Base-by-base conservation (phyloP, 2,329 filamentous ascomycete species). In the Penicillium sumatraense region DNA sequence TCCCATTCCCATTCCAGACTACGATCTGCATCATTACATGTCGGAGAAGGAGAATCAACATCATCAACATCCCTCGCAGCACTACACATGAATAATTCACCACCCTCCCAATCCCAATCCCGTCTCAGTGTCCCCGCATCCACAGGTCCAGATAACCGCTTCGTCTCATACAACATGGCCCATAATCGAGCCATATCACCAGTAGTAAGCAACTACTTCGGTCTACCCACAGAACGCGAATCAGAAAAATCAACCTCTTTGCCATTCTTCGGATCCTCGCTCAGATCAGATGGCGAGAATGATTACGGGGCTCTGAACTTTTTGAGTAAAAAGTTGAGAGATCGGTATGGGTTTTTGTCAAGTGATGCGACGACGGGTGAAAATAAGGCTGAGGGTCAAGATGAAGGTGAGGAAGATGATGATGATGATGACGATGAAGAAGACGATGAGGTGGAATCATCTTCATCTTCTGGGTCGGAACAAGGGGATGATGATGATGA, bases 271-370 rank as follows among this genome's bases (percentile, higher is more conserved):
- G 63, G 67, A 11, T 55, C 53, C 44, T 52, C 56, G 45, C 29
- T 61, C 38, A 56, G 59, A 44, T 59, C 55, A 49, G 60, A 61
- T 16, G 41, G 59, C 45, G 58, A 68, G n/a, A 73, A 75, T 8
- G 81, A 84, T 14, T 81, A 81, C 0, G 80, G 83, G 16, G 84
- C 63, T 16, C 85, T 52, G 81, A 87, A 54, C 65, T 87, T 26
- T 80, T 81, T 26, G 83, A 80, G 80, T 42, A 74, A 78, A 11
- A 79, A 77, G 68, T 75, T 80, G 20, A 68, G 69, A 41, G 70
- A 72, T 49, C 68, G 66, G 51, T 74, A 74, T 61, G 63, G 71
- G 6, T 68, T 75, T 27, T 68, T 75, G 46, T 61, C 68, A 6
- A 65, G 66, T 20, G 68, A 68, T 27, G 60, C 62, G 3, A 61